Conservation (phyloP, 331 rosid genomes). For the Malus hybrid region DNA sequence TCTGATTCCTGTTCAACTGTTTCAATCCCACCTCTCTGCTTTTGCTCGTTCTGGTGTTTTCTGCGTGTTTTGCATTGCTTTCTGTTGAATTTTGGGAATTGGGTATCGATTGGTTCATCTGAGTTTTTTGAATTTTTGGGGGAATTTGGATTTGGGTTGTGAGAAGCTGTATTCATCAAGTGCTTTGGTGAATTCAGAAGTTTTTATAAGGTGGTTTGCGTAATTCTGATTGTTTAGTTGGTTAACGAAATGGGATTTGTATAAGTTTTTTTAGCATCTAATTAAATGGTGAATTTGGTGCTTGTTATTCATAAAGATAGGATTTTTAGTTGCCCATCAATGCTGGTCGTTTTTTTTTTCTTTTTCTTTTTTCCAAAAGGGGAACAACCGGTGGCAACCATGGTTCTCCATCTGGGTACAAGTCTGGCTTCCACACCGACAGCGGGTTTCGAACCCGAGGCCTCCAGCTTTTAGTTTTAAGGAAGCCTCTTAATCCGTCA, state of each 20-base stretch:
- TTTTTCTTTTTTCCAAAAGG: no score
- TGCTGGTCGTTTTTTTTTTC: not conserved
- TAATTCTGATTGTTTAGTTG: not conserved
- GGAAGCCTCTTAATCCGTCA: no score
- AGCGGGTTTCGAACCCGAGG: no score
- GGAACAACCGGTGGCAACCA: no score
- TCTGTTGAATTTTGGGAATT: conserved; percentile 1
- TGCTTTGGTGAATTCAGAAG: not conserved
- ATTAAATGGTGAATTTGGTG: not conserved
- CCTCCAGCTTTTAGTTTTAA: no score
- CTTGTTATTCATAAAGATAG: not conserved
- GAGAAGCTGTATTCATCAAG: not conserved
- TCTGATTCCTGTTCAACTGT: conserved; percentile 15
- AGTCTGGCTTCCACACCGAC: no score
- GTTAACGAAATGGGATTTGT: not conserved
- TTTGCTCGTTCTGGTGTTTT: not conserved
- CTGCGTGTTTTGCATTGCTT: not conserved
- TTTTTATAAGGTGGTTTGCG: not conserved
- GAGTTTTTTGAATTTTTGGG: not conserved
- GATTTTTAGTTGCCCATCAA: not conserved
- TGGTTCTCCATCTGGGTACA: no score
- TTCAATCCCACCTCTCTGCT: not conserved
- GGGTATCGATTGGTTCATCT: not conserved
- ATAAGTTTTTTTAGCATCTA: not conserved
- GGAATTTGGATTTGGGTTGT: conserved; percentile 6